Conservation (phyloP, 2,329 filamentous ascomycete genomes). For the Trichoderma sp. region DNA sequence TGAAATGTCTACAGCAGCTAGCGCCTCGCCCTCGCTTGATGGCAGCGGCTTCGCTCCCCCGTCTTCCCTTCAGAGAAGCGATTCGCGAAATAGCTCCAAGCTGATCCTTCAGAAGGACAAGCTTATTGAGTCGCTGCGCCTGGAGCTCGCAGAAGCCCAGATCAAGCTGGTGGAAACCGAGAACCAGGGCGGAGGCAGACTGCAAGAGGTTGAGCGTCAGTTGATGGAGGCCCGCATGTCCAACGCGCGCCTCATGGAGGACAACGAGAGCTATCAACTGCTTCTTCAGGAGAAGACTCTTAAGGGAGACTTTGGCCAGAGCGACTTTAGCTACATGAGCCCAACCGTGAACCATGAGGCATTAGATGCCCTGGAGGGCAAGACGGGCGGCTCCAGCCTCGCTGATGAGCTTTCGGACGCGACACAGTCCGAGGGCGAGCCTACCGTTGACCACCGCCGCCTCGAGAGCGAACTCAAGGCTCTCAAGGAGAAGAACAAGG, state of each 20-base stretch:
- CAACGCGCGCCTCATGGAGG: constrained; percentile 94
- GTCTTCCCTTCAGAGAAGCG: constrained; percentile 80
- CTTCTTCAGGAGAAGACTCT: constrained; percentile 93
- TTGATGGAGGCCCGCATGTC: constrained; percentile 93
- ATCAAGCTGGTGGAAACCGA: constrained; percentile 95
- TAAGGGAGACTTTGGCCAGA: constrained; percentile 86
- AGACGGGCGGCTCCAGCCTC: constrained; percentile 57
- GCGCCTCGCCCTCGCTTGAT: constrained; percentile 69
- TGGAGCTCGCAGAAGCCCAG: constrained; percentile 92
- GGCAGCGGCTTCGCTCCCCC: constrained; percentile 82
- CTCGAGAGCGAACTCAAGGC: constrained; percentile 78
- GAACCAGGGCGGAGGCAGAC: constrained; percentile 82
- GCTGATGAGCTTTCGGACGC: constrained; percentile 76
- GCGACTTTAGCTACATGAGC: constrained; percentile 72
- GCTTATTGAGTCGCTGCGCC: constrained; percentile 85
- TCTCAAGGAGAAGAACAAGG: constrained; percentile 93
- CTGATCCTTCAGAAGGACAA: constrained; percentile 94
- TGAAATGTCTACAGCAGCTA: constrained; percentile 38
- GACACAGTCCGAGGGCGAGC: constrained; percentile 54
- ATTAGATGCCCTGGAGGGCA: constrained; percentile 64
- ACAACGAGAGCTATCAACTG: constrained; percentile 97
- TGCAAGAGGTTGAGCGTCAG: constrained; percentile 87
- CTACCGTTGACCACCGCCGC: constrained; percentile 57
- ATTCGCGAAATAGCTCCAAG: constrained; percentile 87
- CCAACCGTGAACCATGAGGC: constrained; percentile 63